Conservation (phyloP, 371 early-diverging fungal species). For the Mortierella sp. region DNA sequence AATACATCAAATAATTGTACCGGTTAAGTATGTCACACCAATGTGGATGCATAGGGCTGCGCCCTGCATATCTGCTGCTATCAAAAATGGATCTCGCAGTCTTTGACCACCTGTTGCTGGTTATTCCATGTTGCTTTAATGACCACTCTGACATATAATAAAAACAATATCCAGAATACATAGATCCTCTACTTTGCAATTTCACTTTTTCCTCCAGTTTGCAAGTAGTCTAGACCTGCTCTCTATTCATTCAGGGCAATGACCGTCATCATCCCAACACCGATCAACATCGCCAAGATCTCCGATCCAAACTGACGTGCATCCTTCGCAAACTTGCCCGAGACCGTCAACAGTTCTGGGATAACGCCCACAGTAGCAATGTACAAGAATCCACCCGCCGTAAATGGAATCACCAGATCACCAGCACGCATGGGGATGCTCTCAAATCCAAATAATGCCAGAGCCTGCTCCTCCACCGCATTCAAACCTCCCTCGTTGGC, state of each 20-base stretch:
- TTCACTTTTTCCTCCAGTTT: no score
- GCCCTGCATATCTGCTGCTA: no score
- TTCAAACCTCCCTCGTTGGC: constrained; percentile 35
- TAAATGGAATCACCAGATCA: constrained; percentile 86
- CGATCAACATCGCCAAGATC: constrained; percentile 71
- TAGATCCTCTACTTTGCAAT: no score
- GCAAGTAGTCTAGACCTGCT: no score
- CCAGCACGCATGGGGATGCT: constrained; percentile 59
- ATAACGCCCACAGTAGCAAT: constrained; percentile 91
- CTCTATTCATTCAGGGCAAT: constrained; percentile 71
- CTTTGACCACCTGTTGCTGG: no score
- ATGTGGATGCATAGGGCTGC: no score
- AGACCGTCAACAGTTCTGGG: constrained; percentile 81
- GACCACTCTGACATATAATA: no score
- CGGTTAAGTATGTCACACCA: no score
- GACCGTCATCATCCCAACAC: constrained; percentile 70
- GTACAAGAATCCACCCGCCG: constrained; percentile 92
- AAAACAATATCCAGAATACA: no score
- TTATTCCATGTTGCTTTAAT: no score
- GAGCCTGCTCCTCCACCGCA: constrained; percentile 6
- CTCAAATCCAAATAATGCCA: constrained; percentile 34
- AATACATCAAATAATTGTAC: no score
- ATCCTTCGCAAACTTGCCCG: constrained; percentile 64
- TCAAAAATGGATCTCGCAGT: no score
- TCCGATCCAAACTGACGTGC: constrained; percentile 66